Evolutionary conservation across 768 basidiomycete species (phyloP).

Genomic region (Calocybe indica): DNA sequence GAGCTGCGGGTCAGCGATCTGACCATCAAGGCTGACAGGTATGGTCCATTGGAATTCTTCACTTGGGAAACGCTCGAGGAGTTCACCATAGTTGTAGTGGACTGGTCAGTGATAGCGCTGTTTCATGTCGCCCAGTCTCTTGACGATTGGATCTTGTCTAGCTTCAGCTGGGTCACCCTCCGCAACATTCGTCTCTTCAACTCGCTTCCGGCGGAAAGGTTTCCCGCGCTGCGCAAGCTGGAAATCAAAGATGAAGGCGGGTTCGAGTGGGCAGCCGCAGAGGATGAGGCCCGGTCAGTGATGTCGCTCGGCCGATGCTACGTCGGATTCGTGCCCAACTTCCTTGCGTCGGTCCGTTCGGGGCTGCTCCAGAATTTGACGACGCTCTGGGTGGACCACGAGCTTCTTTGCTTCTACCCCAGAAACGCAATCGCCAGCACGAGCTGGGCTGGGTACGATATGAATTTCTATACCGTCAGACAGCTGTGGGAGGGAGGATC

Average conservation of each 20-base stretch:
- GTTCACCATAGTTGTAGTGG: slow-evolving; percentile 9
- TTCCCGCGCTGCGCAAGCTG: slow-evolving; percentile 7
- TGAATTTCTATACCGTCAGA: slow-evolving; percentile 5
- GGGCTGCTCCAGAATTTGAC: slow-evolving; percentile 7
- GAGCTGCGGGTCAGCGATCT: slow-evolving; percentile 13
- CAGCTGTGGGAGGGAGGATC: slow-evolving; percentile 6
- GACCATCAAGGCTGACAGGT: slow-evolving; percentile 3
- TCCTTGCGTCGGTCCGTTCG: slow-evolving; percentile 5
- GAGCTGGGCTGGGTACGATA: neutral
- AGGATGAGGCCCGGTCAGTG: neutral
- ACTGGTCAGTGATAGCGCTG: slow-evolving; percentile 6
- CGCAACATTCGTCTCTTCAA: slow-evolving; percentile 8
- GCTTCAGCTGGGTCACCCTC: slow-evolving; percentile 2
- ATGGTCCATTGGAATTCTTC: slow-evolving; percentile 12
- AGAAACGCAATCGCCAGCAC: neutral
- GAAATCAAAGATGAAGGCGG: slow-evolving; percentile 12
- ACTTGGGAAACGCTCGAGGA: slow-evolving; percentile 7
- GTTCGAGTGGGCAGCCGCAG: slow-evolving; percentile 11
- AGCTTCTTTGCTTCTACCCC: slow-evolving; percentile 6
- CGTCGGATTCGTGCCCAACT: slow-evolving; percentile 12
- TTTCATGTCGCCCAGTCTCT: neutral
- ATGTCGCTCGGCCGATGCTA: slow-evolving; percentile 4
- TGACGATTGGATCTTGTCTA: neutral
- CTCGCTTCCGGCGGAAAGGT: slow-evolving; percentile 2
- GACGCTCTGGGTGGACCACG: slow-evolving; percentile 15